Evolutionary conservation across 2,329 filamentous ascomycete genomes (phyloP).

Genomic region (Graphiopsis chlorocephala): DNA sequence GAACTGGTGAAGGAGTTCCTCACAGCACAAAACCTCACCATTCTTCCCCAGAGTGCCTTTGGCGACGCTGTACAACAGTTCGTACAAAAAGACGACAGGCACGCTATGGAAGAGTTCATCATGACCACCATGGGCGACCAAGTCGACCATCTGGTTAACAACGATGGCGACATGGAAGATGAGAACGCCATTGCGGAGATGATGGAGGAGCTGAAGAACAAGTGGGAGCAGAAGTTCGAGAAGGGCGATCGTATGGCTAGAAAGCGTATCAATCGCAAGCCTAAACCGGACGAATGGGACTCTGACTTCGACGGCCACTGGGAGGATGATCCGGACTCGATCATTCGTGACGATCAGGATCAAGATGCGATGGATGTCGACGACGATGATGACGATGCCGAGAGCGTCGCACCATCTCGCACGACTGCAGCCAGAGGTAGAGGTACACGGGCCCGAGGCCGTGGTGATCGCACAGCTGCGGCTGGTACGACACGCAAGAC

Average conservation of each 20-base stretch:
- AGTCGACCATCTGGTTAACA: slow-evolving; percentile 44
- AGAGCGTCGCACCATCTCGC: slow-evolving; percentile 32
- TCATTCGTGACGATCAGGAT: slow-evolving; percentile 50
- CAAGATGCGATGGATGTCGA: slow-evolving; percentile 49
- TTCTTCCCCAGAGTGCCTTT: slow-evolving; percentile 88
- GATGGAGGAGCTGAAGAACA: slow-evolving; percentile 55
- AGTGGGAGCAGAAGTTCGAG: slow-evolving; percentile 69
- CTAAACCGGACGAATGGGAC: slow-evolving; percentile 79
- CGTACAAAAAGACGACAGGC: slow-evolving; percentile 91
- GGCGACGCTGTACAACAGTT: slow-evolving; percentile 90
- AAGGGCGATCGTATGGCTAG: slow-evolving; percentile 61
- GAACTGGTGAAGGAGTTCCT: slow-evolving; percentile 86
- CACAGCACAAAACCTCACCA: slow-evolving; percentile 81
- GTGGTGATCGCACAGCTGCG: slow-evolving; percentile 41
- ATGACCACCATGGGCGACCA: slow-evolving; percentile 43
- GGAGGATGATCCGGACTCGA: slow-evolving; percentile 72
- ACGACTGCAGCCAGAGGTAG: slow-evolving; percentile 47
- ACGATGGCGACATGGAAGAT: slow-evolving; percentile 59
- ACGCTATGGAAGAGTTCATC: slow-evolving; percentile 66
- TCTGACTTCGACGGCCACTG: slow-evolving; percentile 79
- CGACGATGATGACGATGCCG: slow-evolving; percentile 33
- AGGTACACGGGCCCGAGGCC: slow-evolving; percentile 44
- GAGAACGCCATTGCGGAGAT: slow-evolving; percentile 64
- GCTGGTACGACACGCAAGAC: slow-evolving; percentile 41
- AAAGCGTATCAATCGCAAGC: slow-evolving; percentile 43